A percentile compares a stretch with the other conserved stretches of the same genome.
These are phyloP conservation scores for Apiospora marii DNA, from an alignment of 2,329 filamentous ascomycete genomes.

Conservation along the genomic window DNA sequence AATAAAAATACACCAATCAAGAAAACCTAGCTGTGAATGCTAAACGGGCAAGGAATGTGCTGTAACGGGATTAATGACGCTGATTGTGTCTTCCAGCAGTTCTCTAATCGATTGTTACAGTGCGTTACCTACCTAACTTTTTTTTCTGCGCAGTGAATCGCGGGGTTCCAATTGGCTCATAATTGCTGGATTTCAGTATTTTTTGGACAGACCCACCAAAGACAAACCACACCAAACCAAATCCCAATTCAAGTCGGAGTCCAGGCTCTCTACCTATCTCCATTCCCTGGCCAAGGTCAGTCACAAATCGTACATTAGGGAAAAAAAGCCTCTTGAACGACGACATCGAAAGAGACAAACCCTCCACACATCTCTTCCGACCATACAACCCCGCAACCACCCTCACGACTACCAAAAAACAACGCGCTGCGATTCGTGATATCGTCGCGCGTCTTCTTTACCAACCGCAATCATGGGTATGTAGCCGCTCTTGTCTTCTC, in stretches of 20 bases:
- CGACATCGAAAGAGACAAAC: background rate
- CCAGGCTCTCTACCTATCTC: slow-evolving; percentile 3
- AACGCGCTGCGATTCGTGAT: slow-evolving; percentile 35
- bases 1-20: background rate
- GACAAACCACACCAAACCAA: slow-evolving; percentile 19
- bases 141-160: slow-evolving; percentile 17
- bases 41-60: background rate
- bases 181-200: slow-evolving; percentile 16
- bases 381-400: slow-evolving; percentile 16
- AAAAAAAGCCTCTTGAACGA: slow-evolving; percentile 21
- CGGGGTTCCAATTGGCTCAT: slow-evolving; percentile 21
- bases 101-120: slow-evolving; percentile 20
- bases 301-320: slow-evolving; percentile 15
- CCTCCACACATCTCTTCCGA: slow-evolving; percentile 9
- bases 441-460: slow-evolving; percentile 39
- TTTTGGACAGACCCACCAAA: slow-evolving; percentile 16
- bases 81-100: background rate
- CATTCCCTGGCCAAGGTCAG: slow-evolving; percentile 18
- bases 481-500: slow-evolving; percentile 38
- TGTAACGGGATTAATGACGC: background rate
- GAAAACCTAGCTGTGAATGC: background rate
- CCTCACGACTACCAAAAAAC: slow-evolving; percentile 29
- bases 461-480: slow-evolving; percentile 69
- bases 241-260: slow-evolving; percentile 21
- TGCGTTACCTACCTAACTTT: slow-evolving; percentile 9